Evolutionary conservation across 169 alveolate genomes (phyloP), one percentile per base, ranked within the genome.

Genomic region (Plasmodium gonderi): DNA sequence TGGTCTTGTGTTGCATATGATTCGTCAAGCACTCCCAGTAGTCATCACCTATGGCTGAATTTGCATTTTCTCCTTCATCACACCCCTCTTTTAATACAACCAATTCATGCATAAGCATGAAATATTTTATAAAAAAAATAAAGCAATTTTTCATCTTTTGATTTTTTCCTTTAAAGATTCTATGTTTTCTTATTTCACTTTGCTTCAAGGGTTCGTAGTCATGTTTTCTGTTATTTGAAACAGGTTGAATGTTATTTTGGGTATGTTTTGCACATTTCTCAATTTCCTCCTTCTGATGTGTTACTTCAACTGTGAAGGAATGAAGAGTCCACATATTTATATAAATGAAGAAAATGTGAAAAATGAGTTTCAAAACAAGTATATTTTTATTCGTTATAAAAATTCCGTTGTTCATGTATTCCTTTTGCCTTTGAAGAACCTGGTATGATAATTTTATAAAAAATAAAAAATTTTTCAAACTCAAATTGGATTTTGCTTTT

Each of bases 101-200:
- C 72, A 60, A 68, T 26, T 69, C 67, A n/a, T 82, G 38, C 23
- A 33, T 45, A 12, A 42, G 51, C 20, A 82, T 31, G 60, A 82
- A 82, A 75, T 82, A 82, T 40, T 82, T 69, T 11, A 82, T 82
- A 82, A 82, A 82, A 82, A 82, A 82, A 54, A 68, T 49, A 51
- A 67, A 82, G 45, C 65, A 82, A 7, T 0, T 47, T 68, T 68
- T 49, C 23, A 82, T 29, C 40, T 82, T 82, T 82, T 42, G 51
- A 4, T 9, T 42, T 64, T n/a, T 64, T 64, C 31, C 75, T 64
- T 6, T 6, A n/a, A 3, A 4, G 9, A 23, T 64, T n/a, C 75
- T 64, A 8, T 64, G 7, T 64, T 8, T 64, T 64, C 75, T 64
- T 20, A n/a, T 8, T 20, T 7, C 31, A 8, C 75, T 64, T 64